A percentile compares a stretch with the other conserved stretches of the same genome.
Evolutionary conservation across 306 rosid species (phyloP).

Genomic region (Rosa lucieae): DNA sequence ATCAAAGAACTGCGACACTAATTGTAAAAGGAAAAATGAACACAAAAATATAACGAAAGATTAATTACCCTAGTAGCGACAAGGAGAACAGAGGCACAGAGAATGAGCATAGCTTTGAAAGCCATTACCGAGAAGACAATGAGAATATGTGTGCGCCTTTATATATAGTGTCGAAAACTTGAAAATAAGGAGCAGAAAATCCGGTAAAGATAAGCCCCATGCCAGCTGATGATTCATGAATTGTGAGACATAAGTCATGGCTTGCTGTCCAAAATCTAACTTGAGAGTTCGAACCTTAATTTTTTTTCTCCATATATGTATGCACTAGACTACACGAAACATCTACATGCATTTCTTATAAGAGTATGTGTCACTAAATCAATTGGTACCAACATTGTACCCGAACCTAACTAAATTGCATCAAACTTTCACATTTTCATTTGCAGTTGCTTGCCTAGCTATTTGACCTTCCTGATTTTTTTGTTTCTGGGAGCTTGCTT

Average conservation of each 20-base stretch:
- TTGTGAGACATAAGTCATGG: slow-evolving; percentile 23
- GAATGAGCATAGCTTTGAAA: slow-evolving; percentile 6
- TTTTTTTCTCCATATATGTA: background rate
- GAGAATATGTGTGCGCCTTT: background rate
- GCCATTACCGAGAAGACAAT: background rate
- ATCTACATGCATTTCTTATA: background rate
- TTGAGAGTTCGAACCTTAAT: background rate
- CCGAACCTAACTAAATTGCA: no score
- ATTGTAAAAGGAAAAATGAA: background rate
- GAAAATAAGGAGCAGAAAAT: background rate
- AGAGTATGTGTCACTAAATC: background rate
- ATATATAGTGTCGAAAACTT: background rate
- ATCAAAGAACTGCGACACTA: background rate
- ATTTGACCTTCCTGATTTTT: no score
- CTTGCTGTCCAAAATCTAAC: slow-evolving; percentile 20
- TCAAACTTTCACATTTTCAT: no score
- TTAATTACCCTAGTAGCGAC: background rate
- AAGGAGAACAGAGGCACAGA: slow-evolving; percentile 6
- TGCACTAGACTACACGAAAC: background rate
- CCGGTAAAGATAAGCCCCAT: background rate
- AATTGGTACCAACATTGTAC: no score
- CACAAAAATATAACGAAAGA: background rate
- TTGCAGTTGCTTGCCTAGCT: no score
- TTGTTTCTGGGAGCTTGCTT: no score
- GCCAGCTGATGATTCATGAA: background rate